These are phyloP conservation scores for Erysimum cheiranthoides DNA, from an alignment of 345 rosid genomes.

Conservation along the genomic window DNA sequence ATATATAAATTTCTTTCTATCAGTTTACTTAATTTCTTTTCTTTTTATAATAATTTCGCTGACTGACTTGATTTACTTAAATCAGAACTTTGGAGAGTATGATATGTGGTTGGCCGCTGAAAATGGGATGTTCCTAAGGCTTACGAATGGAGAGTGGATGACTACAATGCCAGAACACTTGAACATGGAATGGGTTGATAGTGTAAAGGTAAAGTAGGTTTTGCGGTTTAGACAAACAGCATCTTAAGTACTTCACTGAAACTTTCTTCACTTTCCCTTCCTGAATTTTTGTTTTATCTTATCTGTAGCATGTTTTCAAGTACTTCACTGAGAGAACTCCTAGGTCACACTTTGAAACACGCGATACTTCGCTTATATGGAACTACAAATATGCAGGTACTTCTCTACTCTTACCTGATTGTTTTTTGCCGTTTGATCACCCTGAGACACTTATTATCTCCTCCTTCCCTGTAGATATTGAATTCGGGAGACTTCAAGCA, in stretches of 20 bases:
- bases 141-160: slow-evolving; percentile 91
- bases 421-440: background rate
- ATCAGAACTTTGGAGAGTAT: slow-evolving; percentile 85
- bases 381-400: slow-evolving; percentile 99
- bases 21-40: slow-evolving; percentile 6
- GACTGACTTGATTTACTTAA: slow-evolving; percentile 21
- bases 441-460: slow-evolving; percentile 19
- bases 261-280: slow-evolving; percentile 31
- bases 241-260: background rate
- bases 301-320: slow-evolving; percentile 91
- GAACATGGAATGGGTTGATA: slow-evolving; percentile 99
- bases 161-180: slow-evolving; percentile 99
- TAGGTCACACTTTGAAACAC: slow-evolving; percentile 83
- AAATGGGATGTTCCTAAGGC: slow-evolving; percentile 96
- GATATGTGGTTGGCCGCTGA: slow-evolving; percentile 98
- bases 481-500: slow-evolving; percentile 98
- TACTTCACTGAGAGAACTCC: slow-evolving; percentile 98
- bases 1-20: slow-evolving; percentile 26
- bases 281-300: slow-evolving; percentile 39
- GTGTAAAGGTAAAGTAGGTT: slow-evolving; percentile 73
- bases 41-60: slow-evolving; percentile 5
- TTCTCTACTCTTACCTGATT: background rate
- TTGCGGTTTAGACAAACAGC: background rate
- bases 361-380: slow-evolving; percentile 97
- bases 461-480: slow-evolving; percentile 62